Conservation (phyloP, 441 rosid genomes). For the Arabidopsis hybrid region DNA sequence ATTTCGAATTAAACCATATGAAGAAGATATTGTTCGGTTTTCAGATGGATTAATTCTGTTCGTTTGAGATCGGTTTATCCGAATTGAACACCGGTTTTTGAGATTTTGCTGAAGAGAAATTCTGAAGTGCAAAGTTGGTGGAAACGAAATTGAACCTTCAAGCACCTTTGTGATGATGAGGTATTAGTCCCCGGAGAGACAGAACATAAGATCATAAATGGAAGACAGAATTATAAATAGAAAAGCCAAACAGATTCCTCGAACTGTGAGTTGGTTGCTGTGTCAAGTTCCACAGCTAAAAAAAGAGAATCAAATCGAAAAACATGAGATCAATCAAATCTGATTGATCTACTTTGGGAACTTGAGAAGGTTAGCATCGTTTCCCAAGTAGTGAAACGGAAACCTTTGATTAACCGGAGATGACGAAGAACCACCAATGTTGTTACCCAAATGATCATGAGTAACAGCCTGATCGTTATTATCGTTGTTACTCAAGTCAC, state of each 20-base stretch:
- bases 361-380: conserved; percentile 46
- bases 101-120: not conserved
- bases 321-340: conserved; percentile 23
- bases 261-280: conserved; percentile 27
- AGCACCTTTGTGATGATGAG: not conserved
- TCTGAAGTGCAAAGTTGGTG: not conserved
- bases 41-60: not conserved
- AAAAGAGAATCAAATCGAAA: conserved; percentile 28
- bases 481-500: conserved; percentile 33
- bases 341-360: conserved; percentile 43
- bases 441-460: conserved; percentile 27
- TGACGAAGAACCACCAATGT: conserved; percentile 39
- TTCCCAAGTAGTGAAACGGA: conserved; percentile 50
- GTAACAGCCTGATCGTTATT: conserved; percentile 30
- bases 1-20: too few species aligned
- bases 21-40: too few species aligned
- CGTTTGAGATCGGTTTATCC: not conserved
- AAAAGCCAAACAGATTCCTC: not conserved
- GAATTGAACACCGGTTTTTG: not conserved
- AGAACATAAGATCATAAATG: conserved; percentile 3
- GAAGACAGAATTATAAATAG: not conserved
- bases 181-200: not conserved
- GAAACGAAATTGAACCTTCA: conserved; percentile 1
- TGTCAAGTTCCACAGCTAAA: conserved; percentile 36
- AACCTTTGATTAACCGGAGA: conserved; percentile 43